Evolutionary conservation across 2,329 filamentous ascomycete genomes (phyloP), one percentile per base, ranked within the genome.

Genomic region (Graphiopsis chlorocephala): DNA sequence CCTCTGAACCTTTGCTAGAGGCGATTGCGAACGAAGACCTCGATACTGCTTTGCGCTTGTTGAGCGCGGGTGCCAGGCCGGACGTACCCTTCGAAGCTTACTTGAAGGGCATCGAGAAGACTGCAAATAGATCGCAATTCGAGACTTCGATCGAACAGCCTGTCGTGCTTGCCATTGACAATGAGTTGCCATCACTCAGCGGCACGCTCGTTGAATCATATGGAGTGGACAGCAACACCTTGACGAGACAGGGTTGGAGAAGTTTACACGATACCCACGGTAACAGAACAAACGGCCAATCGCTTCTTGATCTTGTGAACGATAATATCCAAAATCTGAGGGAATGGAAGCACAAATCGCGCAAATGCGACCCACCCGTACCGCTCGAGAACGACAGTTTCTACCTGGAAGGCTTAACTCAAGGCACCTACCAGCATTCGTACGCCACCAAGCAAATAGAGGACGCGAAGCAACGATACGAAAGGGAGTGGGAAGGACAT

Each of bases 141-240:
- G 74, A 80, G 3, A 66, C 75, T 6, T 73, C 70, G 1, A 72
- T 84, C 12, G 80, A 85, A 62, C 91, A 94, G 71, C 91, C 92
- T 0, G 78, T 95, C 15, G 80, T 92, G 11, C 65, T 82, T 3
- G 91, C 92, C 2, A 76, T 84, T 3, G 15, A 82, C 78, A 72
- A 75, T 8, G 83, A 85, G 70, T 65, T 87, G 71, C 76, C 78
- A n/a, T 77, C 81, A 0, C 72, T 87, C 6, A 86, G 85, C 1
- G 71, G 86, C 4, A 78, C 84, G 47, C 81, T 96, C 2, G 73
- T 96, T 1, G 65, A 68, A 42, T 33, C 66, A 5, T 55, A 79
- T 17, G 90, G 90, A 1, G 89, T 84, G 3, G 84, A 93, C 75
- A 82, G 87, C 0, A 91, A 90, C 67, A 81, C 82, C 0, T 70